phyloP scores from a whole-genome alignment of 2,329 filamentous ascomycete genomes.

The Cladobotryum protrusum region DNA sequence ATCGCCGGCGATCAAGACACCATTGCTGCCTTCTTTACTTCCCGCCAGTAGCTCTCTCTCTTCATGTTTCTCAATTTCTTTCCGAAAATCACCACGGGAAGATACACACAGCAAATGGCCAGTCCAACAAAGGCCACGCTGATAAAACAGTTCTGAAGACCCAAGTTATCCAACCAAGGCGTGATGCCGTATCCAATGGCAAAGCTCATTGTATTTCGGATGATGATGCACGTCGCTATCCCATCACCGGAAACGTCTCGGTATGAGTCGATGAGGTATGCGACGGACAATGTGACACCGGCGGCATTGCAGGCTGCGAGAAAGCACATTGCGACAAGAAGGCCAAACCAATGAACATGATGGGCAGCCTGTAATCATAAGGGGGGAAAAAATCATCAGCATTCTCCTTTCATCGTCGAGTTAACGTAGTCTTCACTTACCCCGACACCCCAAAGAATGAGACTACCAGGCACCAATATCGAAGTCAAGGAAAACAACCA shows the following conservation, averaged over 20 bases:
- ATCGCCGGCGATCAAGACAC: too few species aligned
- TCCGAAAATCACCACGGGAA: constrained; percentile 44
- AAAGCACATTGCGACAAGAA: constrained; percentile 34
- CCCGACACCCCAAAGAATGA: constrained; percentile 30
- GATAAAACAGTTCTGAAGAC: constrained; percentile 38
- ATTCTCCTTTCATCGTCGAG: too few species aligned
- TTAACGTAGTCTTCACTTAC: too few species aligned
- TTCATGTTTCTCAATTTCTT: constrained; percentile 20
- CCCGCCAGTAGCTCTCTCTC: constrained; percentile 15
- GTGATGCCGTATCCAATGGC: constrained; percentile 36
- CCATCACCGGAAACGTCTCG: constrained; percentile 34
- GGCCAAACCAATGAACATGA: constrained; percentile 36
- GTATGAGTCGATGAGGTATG: constrained; percentile 37
- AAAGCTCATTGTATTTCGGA: constrained; percentile 33
- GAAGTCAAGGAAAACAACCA: constrained; percentile 32
- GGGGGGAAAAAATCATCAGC: background rate
- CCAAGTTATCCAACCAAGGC: constrained; percentile 36
- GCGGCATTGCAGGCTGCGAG: constrained; percentile 28
- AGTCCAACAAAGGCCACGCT: constrained; percentile 35
- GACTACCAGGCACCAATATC: constrained; percentile 21
- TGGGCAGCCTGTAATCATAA: constrained; percentile 22
- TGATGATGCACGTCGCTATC: constrained; percentile 33
- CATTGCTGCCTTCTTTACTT: constrained; percentile 8
- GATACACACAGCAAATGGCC: constrained; percentile 32
- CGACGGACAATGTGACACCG: constrained; percentile 32